These are phyloP conservation scores for Colletotrichum neosansevieriae DNA, from an alignment of 2,329 filamentous ascomycete species.

Conservation along the genomic window DNA sequence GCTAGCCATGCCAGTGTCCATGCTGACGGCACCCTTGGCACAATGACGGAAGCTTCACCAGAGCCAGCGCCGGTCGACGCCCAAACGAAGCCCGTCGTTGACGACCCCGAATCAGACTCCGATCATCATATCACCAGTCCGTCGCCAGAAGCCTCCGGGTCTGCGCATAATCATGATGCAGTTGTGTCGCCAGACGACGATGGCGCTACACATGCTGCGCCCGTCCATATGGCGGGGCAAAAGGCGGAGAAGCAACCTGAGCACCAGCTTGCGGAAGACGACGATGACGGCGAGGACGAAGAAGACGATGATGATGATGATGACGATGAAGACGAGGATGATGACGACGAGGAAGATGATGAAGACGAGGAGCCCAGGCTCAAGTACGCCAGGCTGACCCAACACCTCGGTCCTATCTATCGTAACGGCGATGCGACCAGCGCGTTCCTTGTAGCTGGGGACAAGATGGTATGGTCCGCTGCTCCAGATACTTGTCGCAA, in stretches of 20 bases:
- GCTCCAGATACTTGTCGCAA: neutral
- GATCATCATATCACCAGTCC: constrained; percentile 22
- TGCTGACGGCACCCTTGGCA: constrained; percentile 44
- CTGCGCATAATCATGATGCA: constrained; percentile 37
- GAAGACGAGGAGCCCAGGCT: constrained; percentile 94
- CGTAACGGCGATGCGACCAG: constrained; percentile 96
- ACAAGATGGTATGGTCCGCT: constrained; percentile 84
- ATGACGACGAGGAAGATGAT: constrained; percentile 80
- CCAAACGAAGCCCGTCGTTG: constrained; percentile 38
- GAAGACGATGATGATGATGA: constrained; percentile 59
- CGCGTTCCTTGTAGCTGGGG: constrained; percentile 87
- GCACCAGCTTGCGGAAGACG: constrained; percentile 40
- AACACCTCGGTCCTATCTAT: constrained; percentile 83
- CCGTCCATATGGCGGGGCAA: constrained; percentile 26
- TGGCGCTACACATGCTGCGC: neutral
- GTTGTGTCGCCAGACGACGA: constrained; percentile 13
- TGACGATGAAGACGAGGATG: constrained; percentile 66
- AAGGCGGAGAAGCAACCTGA: constrained; percentile 40
- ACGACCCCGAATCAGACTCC: constrained; percentile 36
- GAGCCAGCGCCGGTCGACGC: constrained; percentile 48
- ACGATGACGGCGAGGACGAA: constrained; percentile 52
- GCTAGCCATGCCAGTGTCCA: constrained; percentile 29
- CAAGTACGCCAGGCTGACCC: constrained; percentile 91
- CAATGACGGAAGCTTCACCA: constrained; percentile 58
- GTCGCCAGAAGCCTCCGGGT: constrained; percentile 19